phyloP scores from a whole-genome alignment of 1,139 yeast species.

The Candida anutae region DNA sequence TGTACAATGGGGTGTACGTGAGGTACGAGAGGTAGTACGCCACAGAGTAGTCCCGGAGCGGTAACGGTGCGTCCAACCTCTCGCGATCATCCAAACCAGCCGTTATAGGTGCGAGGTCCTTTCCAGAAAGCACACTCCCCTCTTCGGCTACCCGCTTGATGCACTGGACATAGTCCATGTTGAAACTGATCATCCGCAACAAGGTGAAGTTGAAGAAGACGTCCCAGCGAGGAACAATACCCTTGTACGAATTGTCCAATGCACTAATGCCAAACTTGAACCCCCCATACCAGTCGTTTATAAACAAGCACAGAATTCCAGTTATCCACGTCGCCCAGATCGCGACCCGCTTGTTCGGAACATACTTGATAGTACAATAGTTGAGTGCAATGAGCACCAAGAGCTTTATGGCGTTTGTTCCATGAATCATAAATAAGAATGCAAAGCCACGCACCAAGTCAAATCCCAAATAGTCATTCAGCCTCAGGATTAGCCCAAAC shows the following conservation, averaged over 20 bases:
- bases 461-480: constrained; percentile 52
- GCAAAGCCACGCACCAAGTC: constrained; percentile 67
- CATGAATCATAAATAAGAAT: constrained; percentile 74
- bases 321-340: constrained; percentile 58
- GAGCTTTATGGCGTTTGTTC: constrained; percentile 60
- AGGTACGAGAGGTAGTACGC: constrained; percentile 67
- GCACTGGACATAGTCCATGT: constrained; percentile 58
- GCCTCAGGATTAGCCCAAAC: constrained; percentile 23
- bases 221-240: constrained; percentile 88
- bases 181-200: constrained; percentile 75
- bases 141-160: constrained; percentile 16
- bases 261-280: constrained; percentile 44
- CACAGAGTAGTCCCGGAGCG: constrained; percentile 49
- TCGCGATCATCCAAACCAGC: constrained; percentile 48
- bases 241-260: constrained; percentile 55
- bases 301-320: constrained; percentile 66
- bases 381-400: constrained; percentile 48
- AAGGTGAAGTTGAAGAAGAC: constrained; percentile 88
- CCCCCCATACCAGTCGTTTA: constrained; percentile 62
- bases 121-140: constrained; percentile 2
- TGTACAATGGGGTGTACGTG: constrained; percentile 79
- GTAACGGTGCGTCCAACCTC: constrained; percentile 61
- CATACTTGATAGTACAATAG: constrained; percentile 44
- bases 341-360: constrained; percentile 23
- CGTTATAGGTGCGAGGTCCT: constrained; percentile 5